Evolutionary conservation across 2,329 filamentous ascomycete species (phyloP).

Genomic region (Alternaria hordeiaustralica): DNA sequence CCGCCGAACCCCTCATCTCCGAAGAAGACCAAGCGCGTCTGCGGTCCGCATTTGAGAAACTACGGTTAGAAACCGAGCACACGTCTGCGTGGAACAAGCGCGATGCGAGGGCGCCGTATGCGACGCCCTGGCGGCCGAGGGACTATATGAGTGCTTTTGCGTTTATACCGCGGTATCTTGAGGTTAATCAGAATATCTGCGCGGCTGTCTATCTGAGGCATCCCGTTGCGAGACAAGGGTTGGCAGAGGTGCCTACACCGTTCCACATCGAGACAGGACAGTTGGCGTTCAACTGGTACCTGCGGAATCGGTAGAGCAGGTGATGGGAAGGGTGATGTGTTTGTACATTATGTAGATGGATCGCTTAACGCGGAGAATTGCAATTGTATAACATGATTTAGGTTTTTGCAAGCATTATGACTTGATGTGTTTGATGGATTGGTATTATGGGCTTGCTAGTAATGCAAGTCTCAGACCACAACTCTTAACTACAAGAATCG

Average conservation of each 20-base stretch:
- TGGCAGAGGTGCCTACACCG: constrained; percentile 78
- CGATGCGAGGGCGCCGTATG: constrained; percentile 72
- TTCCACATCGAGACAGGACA: constrained; percentile 74
- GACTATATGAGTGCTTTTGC: constrained; percentile 90
- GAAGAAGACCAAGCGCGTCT: constrained; percentile 66
- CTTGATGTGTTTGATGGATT: background rate
- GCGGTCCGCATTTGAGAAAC: constrained; percentile 62
- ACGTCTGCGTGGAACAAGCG: constrained; percentile 60
- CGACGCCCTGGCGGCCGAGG: constrained; percentile 87
- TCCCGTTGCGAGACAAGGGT: constrained; percentile 83
- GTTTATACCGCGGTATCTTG: constrained; percentile 92
- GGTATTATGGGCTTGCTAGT: background rate
- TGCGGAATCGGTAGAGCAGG: constrained; percentile 71
- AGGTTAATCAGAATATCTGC: constrained; percentile 97
- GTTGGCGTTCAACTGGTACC: constrained; percentile 92
- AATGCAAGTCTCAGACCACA: background rate
- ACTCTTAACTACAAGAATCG: background rate
- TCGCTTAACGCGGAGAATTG: background rate
- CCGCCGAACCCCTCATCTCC: constrained; percentile 32
- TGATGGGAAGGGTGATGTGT: background rate
- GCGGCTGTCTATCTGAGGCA: constrained; percentile 93
- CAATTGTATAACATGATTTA: constrained; percentile 4
- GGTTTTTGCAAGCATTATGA: background rate
- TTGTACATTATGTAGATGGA: constrained; percentile 14
- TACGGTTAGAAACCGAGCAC: constrained; percentile 79